Evolutionary conservation across 2,329 filamentous ascomycete species (phyloP).

Genomic region (Polytolypa hystricis): DNA sequence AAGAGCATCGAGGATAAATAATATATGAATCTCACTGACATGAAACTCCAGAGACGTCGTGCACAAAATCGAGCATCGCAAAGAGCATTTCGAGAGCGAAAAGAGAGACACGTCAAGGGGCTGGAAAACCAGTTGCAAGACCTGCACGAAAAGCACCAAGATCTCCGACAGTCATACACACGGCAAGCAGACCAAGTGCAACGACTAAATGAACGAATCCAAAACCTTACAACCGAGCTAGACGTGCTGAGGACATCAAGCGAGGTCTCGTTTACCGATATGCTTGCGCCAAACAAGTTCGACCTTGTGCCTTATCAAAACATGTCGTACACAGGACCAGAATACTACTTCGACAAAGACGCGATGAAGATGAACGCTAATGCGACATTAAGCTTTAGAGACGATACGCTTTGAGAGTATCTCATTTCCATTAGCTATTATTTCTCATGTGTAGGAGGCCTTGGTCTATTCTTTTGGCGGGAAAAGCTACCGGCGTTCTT

Average conservation of each 20-base stretch:
- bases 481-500: background rate
- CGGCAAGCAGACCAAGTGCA: conserved; percentile 21
- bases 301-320: conserved; percentile 17
- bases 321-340: conserved; percentile 14
- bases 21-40: too few relatives aligned
- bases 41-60: conserved; percentile 62
- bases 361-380: conserved; percentile 15
- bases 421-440: too few relatives aligned
- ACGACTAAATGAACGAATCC: conserved; percentile 17
- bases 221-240: conserved; percentile 18
- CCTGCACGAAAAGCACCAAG: conserved; percentile 31
- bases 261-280: conserved; percentile 14
- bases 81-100: conserved; percentile 76
- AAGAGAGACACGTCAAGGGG: conserved; percentile 77
- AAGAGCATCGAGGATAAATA: too few relatives aligned
- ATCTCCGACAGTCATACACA: conserved; percentile 21
- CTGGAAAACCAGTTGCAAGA: conserved; percentile 68
- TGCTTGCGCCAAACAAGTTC: conserved; percentile 18
- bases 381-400: conserved; percentile 8
- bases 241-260: conserved; percentile 11
- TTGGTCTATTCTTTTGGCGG: too few relatives aligned
- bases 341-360: conserved; percentile 17
- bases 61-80: conserved; percentile 82
- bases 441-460: too few relatives aligned
- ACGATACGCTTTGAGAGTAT: background rate